phyloP scores from a whole-genome alignment of 2,329 filamentous ascomycete genomes.

The Verticillium nubilum region DNA sequence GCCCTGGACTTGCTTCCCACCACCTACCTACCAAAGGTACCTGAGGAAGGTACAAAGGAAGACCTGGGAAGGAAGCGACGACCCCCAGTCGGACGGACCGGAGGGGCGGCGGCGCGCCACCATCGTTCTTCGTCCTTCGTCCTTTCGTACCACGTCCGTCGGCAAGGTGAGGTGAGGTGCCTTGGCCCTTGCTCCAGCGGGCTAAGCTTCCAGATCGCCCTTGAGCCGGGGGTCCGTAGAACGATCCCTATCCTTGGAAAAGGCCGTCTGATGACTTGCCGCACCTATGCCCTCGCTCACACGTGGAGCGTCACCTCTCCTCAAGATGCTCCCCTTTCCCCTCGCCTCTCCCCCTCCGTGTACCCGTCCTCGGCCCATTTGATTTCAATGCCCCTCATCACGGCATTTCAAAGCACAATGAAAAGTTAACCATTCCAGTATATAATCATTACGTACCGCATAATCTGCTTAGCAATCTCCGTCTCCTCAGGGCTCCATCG shows the following conservation, averaged over 20 bases:
- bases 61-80: no score
- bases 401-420: not conserved
- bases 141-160: not conserved
- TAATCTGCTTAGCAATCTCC: not conserved
- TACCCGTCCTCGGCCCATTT: not conserved
- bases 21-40: no score
- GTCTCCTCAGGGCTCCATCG: not conserved
- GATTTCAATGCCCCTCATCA: not conserved
- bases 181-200: no score
- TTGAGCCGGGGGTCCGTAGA: not conserved
- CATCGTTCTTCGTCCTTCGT: no score
- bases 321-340: no score
- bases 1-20: no score
- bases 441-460: not conserved
- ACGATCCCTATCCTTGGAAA: not conserved
- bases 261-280: not conserved
- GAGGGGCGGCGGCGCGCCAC: not conserved
- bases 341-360: no score
- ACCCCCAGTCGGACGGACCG: not conserved
- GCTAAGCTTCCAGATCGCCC: not conserved
- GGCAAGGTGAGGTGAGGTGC: no score
- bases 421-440: not conserved
- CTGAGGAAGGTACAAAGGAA: no score
- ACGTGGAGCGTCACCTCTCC: no score
- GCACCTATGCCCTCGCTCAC: not conserved